Conservation (phyloP, 805 yeast genomes). For the Kuraishia ogatae region DNA sequence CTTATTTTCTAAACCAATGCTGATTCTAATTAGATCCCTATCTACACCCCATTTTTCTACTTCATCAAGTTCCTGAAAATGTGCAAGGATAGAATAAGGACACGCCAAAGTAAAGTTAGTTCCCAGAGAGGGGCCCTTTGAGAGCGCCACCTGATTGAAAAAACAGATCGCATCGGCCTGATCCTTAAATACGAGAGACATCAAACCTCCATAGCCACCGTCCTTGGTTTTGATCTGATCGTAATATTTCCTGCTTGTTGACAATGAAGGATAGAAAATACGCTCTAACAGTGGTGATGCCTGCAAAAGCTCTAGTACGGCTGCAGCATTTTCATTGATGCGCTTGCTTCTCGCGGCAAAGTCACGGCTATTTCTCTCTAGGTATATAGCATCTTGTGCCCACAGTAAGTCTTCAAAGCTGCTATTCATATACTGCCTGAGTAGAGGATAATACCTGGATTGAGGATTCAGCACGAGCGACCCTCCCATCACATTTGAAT, state of each 20-base stretch:
- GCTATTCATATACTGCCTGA: slow-evolving; percentile 41
- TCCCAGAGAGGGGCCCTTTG: slow-evolving; percentile 89
- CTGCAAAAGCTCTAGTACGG: slow-evolving; percentile 44
- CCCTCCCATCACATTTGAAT: slow-evolving; percentile 94
- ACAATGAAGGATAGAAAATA: slow-evolving; percentile 64
- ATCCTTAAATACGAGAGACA: slow-evolving; percentile 63
- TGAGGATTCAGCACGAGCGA: slow-evolving; percentile 70
- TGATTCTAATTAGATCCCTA: slow-evolving; percentile 64
- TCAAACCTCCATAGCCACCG: slow-evolving; percentile 87
- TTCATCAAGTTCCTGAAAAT: slow-evolving; percentile 72
- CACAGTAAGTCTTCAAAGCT: slow-evolving; percentile 72
- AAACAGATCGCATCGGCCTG: slow-evolving; percentile 62
- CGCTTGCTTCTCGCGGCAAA: slow-evolving; percentile 53
- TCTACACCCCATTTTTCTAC: slow-evolving; percentile 81
- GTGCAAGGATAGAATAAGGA: slow-evolving; percentile 85
- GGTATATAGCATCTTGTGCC: slow-evolving; percentile 89
- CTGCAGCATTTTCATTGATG: slow-evolving; percentile 48
- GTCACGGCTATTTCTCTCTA: slow-evolving; percentile 92
- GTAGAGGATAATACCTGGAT: slow-evolving; percentile 36
- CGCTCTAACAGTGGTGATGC: slow-evolving; percentile 45
- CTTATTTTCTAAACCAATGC: slow-evolving; percentile 77
- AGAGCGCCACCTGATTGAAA: slow-evolving; percentile 58
- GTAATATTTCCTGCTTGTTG: slow-evolving; percentile 51
- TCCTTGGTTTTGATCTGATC: slow-evolving; percentile 56
- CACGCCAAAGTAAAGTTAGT: slow-evolving; percentile 85